Conservation (phyloP, 163 green algal species). For the Volvox carteri region DNA sequence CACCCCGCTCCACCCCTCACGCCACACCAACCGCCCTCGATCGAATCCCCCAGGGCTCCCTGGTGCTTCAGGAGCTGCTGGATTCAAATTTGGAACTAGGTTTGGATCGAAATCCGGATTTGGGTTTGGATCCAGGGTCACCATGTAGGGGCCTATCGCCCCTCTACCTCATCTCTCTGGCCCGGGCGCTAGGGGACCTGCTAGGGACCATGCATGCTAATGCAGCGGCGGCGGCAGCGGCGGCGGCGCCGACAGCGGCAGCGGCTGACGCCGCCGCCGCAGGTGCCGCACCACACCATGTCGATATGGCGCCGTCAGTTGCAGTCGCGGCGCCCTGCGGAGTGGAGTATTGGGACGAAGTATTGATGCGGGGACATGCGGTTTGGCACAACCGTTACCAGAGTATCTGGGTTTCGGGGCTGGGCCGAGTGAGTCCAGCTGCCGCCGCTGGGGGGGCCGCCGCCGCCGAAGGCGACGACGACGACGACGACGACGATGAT, state of each 20-base stretch:
- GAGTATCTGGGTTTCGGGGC: constrained; percentile 36
- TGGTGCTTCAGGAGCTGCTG: constrained; percentile 19
- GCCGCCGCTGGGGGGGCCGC: neutral
- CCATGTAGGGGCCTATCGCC: neutral
- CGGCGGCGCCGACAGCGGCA: neutral
- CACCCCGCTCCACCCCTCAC: no score
- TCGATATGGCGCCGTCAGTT: no score
- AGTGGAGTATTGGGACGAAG: neutral
- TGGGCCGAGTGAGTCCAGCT: constrained; percentile 1
- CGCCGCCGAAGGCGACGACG: neutral
- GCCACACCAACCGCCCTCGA: neutral
- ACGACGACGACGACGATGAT: neutral
- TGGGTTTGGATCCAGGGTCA: neutral
- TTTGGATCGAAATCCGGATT: neutral
- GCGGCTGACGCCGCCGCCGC: no score
- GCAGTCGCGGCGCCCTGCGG: neutral
- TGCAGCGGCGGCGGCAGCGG: neutral
- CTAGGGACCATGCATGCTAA: constrained; percentile 2
- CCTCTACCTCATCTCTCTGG: neutral
- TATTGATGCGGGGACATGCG: neutral
- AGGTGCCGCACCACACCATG: no score
- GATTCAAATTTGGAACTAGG: no score
- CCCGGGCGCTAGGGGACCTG: neutral
- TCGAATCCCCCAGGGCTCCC: neutral
- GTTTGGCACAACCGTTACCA: constrained; percentile 51